Base-by-base conservation (phyloP, 768 basidiomycete genomes). In the Tephrocybe sp. region DNA sequence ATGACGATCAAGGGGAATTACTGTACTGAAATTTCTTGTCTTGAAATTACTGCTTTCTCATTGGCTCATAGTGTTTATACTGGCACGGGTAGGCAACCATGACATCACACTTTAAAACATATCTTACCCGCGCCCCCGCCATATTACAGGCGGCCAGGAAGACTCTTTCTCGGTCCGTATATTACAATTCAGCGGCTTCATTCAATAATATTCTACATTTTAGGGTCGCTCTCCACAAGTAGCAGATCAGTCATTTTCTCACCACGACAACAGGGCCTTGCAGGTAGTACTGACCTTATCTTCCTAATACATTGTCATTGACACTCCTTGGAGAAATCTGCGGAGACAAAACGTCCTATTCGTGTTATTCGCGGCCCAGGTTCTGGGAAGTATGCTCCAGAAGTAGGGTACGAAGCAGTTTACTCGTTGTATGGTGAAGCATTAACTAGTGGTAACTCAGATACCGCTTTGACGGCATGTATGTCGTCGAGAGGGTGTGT, bases 381-480 rank as follows among this genome's bases (percentile, higher is more conserved):
- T 28, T 22, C 49, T 9, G 21, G 57, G 0, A 39, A 43, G 26
- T 77, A 65, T 51, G 72, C 73, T 1, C 73, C 74, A 16, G 28
- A 22, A 15, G 12, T 50, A 42, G 73, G 71, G 65, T 73, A 55
- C 37, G 62, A 18, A 26, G 1, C 3, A 26, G n/a, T 16, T 2
- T 34, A 31, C 47, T 41, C 39, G 4, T 44, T 18, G 18, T 34
- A 21, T 36, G 11, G 12, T 1, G 9, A 3, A 15, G 9, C 22
- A 19, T 25, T 31, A 9, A 47, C 43, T 41, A 26, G 36, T 41
- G 31, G 36, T 41, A 27, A 4, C 30, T 7, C 38, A 72, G 72
- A 7, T 73, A 71, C 47, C 73, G 74, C 11, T 77, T 74, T 47
- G 74, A 75, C 49, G 74, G 75, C 11, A 62, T 75, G 11, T 77